Base-by-base conservation (phyloP, 805 yeast species). In the Saturnispora diversa region DNA sequence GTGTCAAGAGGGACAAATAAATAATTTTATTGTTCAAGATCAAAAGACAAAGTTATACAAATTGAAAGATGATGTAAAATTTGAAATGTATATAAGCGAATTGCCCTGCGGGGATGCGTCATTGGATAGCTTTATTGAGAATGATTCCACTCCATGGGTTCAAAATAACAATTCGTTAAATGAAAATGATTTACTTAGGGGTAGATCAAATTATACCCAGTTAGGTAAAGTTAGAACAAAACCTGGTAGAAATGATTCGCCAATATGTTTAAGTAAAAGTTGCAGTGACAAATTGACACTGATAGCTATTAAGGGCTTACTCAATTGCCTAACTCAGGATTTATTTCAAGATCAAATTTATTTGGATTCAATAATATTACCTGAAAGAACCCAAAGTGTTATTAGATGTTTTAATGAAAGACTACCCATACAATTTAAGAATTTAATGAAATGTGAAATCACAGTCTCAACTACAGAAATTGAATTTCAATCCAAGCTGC, bases 41-140 rank as follows among this genome's bases (percentile, higher is more conserved):
- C 24, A 30, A 11, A 39, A 31, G 3, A n/a, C 19, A 10, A 28
- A 21, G 4, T 45, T 42, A 28, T 75, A 50, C 44, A 44, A 28
- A 20, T 37, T 75, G 37, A 69, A 60, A 31, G 31, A 37, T 6
- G 63, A 59, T 3, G 56, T 72, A 33, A 53, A 65, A 36, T 58
- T 86, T 40, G 80, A 77, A 0, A 54, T 86, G 47, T 80, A 75
- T 45, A 63, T 83, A 5, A 75, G 88, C 9, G 92, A 83, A 46
- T 66, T 80, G 0, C 97, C 97, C 0, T 88, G 97, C 63, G 97
- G 97, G 1, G 97, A 88, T 56, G 78, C 84, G 1, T 80, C 94
- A 5, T 72, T 86, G 75, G 69, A 68, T 23, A 48, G 59, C n/a
- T 29, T 60, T 1, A 52, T 56, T 20, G 44, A 63, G 3, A 46